Conservation (phyloP, 1,284 basidiomycete species). For the Kalmanozyma brasiliensis region DNA sequence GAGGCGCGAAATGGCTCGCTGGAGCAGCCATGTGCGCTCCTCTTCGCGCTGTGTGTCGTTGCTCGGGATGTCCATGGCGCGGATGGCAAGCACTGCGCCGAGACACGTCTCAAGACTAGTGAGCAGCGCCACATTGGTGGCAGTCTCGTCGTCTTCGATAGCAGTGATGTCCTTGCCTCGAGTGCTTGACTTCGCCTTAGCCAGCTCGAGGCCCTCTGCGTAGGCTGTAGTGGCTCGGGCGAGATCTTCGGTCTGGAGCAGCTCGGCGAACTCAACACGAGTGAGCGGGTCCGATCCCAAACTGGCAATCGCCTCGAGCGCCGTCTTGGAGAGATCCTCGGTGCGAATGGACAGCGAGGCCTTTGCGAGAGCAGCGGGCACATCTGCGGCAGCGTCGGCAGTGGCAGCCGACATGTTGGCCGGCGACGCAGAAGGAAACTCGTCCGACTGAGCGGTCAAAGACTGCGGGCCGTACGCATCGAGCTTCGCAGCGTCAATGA, state of each 20-base stretch:
- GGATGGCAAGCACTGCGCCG: conserved; percentile 54
- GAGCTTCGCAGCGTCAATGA: conserved; percentile 53
- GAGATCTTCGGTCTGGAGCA: conserved; percentile 55
- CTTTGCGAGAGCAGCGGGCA: conserved; percentile 44
- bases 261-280: conserved; percentile 56
- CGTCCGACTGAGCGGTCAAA: conserved; percentile 30
- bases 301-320: conserved; percentile 48
- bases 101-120: conserved; percentile 52
- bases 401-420: conserved; percentile 17
- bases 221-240: conserved; percentile 47
- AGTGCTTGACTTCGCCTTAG: conserved; percentile 14
- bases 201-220: conserved; percentile 44
- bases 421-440: conserved; percentile 22
- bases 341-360: conserved; percentile 43
- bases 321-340: conserved; percentile 48
- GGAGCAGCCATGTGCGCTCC: conserved; percentile 43
- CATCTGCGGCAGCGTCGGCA: conserved; percentile 29
- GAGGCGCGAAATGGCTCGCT: conserved; percentile 45
- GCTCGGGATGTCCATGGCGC: conserved; percentile 39
- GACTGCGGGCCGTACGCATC: conserved; percentile 36
- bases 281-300: conserved; percentile 53
- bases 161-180: conserved; percentile 5
- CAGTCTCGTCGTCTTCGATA: conserved; percentile 29
- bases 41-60: conserved; percentile 35
- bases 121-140: conserved; percentile 28